Percentiles rank a stretch among this genome's conserved stretches.
These are phyloP conservation scores for Zea mays DNA, from an alignment of 176 grass and related monocot genomes.

Conservation along the genomic window DNA sequence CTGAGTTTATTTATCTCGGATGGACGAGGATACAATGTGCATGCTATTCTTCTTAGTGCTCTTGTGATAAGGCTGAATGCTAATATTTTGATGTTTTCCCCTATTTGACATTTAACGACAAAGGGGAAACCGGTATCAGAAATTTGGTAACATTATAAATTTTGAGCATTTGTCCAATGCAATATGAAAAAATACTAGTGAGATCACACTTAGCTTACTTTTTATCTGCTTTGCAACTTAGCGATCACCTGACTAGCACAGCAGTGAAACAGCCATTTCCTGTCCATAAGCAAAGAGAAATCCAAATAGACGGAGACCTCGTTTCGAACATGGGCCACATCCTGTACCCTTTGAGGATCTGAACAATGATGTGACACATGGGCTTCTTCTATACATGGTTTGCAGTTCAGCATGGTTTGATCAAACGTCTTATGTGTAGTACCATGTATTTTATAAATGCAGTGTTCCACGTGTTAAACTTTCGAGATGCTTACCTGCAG, in stretches of 20 bases:
- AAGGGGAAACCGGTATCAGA: neutral
- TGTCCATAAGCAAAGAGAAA: neutral
- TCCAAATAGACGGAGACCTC: neutral
- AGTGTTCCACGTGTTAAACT: neutral
- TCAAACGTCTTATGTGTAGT: neutral
- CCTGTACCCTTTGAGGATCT: neutral
- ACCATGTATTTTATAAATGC: neutral
- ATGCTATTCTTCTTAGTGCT: neutral
- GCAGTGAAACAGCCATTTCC: neutral
- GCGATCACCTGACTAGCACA: neutral
- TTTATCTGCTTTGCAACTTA: neutral
- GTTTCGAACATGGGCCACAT: neutral
- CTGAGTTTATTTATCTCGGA: neutral
- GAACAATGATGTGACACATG: neutral
- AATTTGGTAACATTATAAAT: neutral
- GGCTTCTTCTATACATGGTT: neutral
- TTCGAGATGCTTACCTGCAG: slow-evolving; percentile 26
- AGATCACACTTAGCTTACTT: neutral
- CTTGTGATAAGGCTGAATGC: neutral
- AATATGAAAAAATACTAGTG: neutral
- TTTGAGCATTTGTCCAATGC: neutral
- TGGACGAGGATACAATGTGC: neutral
- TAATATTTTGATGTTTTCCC: neutral
- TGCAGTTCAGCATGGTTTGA: neutral
- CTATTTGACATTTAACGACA: neutral